Evolutionary conservation across 2,329 filamentous ascomycete genomes (phyloP), one percentile per base, ranked within the genome.

Genomic region (Fusarium multiceps): DNA sequence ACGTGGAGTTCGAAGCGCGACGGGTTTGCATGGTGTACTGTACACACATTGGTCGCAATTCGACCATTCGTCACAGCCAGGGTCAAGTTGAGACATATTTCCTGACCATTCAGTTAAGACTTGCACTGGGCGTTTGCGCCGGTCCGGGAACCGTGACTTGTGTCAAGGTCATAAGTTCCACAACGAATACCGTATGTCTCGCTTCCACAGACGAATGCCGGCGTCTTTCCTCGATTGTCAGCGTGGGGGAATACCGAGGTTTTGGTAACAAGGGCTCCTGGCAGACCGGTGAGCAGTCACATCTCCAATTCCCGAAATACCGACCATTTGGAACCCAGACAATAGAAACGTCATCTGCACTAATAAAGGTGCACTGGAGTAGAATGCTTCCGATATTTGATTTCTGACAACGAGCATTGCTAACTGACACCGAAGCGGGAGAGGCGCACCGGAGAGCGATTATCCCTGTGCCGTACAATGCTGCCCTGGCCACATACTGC

Each of bases 281-380:
- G 51, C 34, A 68, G 68, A 72, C 69, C 68, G 69, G 68, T 72
- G 68, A 71, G 68, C 61, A 66, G 69, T 72, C 68, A 63, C 61
- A 69, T 69, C 37, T 69, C 47, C 51, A 42, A 64, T 53, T 61
- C 50, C 61, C 30, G 50, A 55, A 28, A 47, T 71, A 66, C 69
- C 68, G 55, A 55, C 65, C 50, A 59, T 55, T 69, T 71, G 61
- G 69, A 59, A 48, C 46, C 42, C 46, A 34, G 41, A 32, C 54
- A 46, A 37, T 30, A 45, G 23, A 42, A 69, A 59, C 50, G 49
- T 55, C 65, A 71, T 66, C 51, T 54, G 57, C 37, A 55, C 48
- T 58, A 56, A 63, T 25, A 51, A 55, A 43, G 28, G 46, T 49
- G 51, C 65, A 45, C 47, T 30, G 25, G 55, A 43, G 47, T 42